Conservation (phyloP, 108 stramenopile genomes). For the Stephanodiscus triporus region DNA sequence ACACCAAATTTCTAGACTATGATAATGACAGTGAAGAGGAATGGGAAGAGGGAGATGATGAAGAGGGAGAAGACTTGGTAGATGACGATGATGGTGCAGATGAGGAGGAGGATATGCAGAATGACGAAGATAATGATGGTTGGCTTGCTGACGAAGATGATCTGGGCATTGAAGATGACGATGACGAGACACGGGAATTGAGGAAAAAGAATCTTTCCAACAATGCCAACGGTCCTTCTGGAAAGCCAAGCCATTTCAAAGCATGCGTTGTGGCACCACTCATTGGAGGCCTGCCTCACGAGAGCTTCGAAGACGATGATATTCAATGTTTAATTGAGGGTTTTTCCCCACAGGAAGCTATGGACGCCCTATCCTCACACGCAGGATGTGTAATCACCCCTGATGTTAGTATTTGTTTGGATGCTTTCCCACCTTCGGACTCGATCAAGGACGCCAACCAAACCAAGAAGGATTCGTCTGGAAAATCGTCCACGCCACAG, state of each 20-base stretch:
- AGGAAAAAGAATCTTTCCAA: constrained; percentile 66
- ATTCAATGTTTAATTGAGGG: constrained; percentile 34
- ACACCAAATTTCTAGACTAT: constrained; percentile 72
- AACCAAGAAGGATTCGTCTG: constrained; percentile 16
- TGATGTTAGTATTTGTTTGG: constrained; percentile 52
- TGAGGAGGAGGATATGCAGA: constrained; percentile 61
- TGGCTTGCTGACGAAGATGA: constrained; percentile 86
- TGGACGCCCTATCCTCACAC: constrained; percentile 26
- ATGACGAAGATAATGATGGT: constrained; percentile 74
- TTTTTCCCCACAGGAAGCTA: constrained; percentile 32
- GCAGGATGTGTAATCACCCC: constrained; percentile 34
- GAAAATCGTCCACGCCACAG: constrained; percentile 8
- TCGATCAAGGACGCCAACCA: constrained; percentile 32
- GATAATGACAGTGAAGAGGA: constrained; percentile 92
- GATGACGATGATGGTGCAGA: constrained; percentile 67
- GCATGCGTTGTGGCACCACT: constrained; percentile 64
- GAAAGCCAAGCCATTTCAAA: constrained; percentile 24
- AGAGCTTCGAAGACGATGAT: constrained; percentile 19
- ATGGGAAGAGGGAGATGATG: constrained; percentile 92
- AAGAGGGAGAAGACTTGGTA: constrained; percentile 78
- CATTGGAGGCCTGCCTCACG: constrained; percentile 56
- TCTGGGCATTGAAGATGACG: constrained; percentile 58
- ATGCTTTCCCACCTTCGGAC: constrained; percentile 65
- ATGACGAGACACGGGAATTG: constrained; percentile 70
- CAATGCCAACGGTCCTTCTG: constrained; percentile 23